Base-by-base conservation (phyloP, 1,139 yeast genomes). In the Geotrichum restrictum region DNA sequence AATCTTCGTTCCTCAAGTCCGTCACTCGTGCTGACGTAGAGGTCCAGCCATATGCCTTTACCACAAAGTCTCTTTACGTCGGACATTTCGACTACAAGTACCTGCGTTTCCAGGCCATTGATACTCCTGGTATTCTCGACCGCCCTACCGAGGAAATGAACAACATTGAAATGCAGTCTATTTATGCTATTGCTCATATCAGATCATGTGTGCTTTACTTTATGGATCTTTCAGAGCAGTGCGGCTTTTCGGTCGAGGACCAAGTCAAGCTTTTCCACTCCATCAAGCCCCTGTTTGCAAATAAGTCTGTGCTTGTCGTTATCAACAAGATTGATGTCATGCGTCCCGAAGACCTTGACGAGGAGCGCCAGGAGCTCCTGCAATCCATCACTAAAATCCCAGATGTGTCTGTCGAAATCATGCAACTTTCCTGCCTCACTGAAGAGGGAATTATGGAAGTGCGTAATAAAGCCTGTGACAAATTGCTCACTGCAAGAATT, bases 71-170 rank as follows among this genome's bases (percentile, higher is more conserved):
- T 44, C 76, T 91, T 62, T 91, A 88, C 66, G 98, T 91, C 56
- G 98, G 98, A 60, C 98, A 91, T 74, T 93, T 93, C 70, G 99
- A 93, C 73, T 93, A 93, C 77, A 93, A 93, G 74, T 94, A 93
- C 72, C 77, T 93, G 68, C 79, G 99, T 67, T 93, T 93, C 77
- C 99, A 93, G 75, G 98, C 98, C 54, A 93, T 93, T 67, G 99
- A 93, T 72, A 93, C 99, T 33, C 99, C 99, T 29, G 99, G 99
- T 77, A 91, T 93, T 66, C 77, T 93, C 69, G 99, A 93, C 73
- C 85, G 98, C 72, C 98, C 98, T 57, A 89, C 98, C 46, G 99
- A 93, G 72, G 98, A 93, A 70, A 94, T 93, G 99, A 94, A 91
- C 76, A 93, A 94, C 74, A 94, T 93, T 71, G 99, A 93, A 77